A percentile compares a stretch with the other conserved stretches of the same genome.
phyloP scores from a whole-genome alignment of 331 rosid genomes.

The Telfairia occidentalis region DNA sequence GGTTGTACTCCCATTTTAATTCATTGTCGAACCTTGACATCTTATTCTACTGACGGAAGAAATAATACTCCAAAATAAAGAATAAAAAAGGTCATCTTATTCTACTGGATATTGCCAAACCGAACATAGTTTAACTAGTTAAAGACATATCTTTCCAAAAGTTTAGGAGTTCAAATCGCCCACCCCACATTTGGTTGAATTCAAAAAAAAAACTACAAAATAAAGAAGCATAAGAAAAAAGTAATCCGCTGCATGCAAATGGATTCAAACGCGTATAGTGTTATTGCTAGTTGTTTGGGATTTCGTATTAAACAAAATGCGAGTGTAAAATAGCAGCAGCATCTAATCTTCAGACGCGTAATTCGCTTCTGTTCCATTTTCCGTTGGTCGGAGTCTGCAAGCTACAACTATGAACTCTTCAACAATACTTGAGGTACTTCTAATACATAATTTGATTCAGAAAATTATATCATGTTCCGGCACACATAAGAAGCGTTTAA shows the following conservation, averaged over 20 bases:
- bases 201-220: too few species aligned
- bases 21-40: not conserved
- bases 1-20: not conserved
- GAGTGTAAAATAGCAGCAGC: not conserved
- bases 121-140: too few species aligned
- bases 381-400: not conserved
- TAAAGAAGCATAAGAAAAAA: not conserved
- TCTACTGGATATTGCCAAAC: too few species aligned
- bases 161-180: too few species aligned
- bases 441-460: not conserved
- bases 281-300: not conserved
- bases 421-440: not conserved
- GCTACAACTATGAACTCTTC: not conserved
- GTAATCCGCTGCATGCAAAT: not conserved
- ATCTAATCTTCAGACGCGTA: not conserved
- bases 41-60: not conserved
- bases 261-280: not conserved
- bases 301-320: not conserved
- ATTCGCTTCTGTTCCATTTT: not conserved
- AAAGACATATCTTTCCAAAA: too few species aligned
- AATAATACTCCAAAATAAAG: too few species aligned
- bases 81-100: too few species aligned
- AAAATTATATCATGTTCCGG: not conserved
- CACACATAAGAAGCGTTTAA: not conserved
- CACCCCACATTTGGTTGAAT: too few species aligned